These are phyloP conservation scores for Coniochaeta prunicola DNA, from an alignment of 2,329 filamentous ascomycete species.

Conservation along the genomic window DNA sequence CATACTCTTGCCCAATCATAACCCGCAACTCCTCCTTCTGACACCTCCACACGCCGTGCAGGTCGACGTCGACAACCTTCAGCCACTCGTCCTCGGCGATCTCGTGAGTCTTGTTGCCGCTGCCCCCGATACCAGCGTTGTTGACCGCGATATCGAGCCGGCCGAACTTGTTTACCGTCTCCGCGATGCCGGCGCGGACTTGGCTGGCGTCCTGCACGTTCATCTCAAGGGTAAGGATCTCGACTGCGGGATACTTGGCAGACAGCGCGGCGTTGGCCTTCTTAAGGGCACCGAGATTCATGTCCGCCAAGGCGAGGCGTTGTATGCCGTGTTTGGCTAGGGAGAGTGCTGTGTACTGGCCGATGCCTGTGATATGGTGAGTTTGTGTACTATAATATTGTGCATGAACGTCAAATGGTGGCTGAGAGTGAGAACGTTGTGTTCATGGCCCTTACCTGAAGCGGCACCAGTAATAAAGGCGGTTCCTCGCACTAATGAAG, in stretches of 20 bases:
- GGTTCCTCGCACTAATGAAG: constrained; percentile 32
- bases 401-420: no score
- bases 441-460: constrained; percentile 26
- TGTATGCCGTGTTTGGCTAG: constrained; percentile 40
- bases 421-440: neutral
- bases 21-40: constrained; percentile 42
- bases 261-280: constrained; percentile 25
- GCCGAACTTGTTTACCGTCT: constrained; percentile 37
- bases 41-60: constrained; percentile 50
- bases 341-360: constrained; percentile 35
- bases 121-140: constrained; percentile 43
- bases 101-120: constrained; percentile 34
- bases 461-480: constrained; percentile 41
- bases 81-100: constrained; percentile 39
- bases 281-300: constrained; percentile 26
- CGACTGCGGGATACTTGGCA: constrained; percentile 27
- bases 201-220: constrained; percentile 37
- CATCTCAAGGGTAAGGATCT: constrained; percentile 25
- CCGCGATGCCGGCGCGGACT: constrained; percentile 33
- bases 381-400: no score
- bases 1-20: constrained; percentile 43
- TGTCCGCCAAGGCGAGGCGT: constrained; percentile 37
- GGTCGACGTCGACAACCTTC: constrained; percentile 42
- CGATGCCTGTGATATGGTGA: constrained; percentile 32
- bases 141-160: constrained; percentile 49